Evolutionary conservation across 148 eudicot genomes (phyloP).

Genomic region (Amaranthus cruentus): DNA sequence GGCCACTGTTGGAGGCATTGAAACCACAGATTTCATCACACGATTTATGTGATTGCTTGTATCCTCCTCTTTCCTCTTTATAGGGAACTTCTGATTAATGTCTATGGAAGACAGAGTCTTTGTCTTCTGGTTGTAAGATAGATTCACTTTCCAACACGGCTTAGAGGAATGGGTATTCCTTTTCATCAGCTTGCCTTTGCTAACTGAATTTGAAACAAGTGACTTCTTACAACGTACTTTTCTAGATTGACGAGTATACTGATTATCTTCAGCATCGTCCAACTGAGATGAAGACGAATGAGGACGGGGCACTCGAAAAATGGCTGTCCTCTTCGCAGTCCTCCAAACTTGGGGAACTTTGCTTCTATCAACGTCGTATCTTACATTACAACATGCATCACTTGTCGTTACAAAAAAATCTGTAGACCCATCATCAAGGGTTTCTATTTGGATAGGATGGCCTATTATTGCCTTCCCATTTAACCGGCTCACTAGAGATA

Average conservation of each 20-base stretch:
- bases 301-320: slow-evolving; percentile 62
- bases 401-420: slow-evolving; percentile 38
- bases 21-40: slow-evolving; percentile 47
- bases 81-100: slow-evolving; percentile 40
- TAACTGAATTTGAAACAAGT: slow-evolving; percentile 25
- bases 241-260: slow-evolving; percentile 32
- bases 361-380: slow-evolving; percentile 27
- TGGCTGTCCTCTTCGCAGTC: slow-evolving; percentile 76
- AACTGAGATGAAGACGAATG: slow-evolving; percentile 33
- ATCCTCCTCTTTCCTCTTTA: slow-evolving; percentile 26
- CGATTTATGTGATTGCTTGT: slow-evolving; percentile 39
- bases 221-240: slow-evolving; percentile 32
- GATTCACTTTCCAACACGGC: slow-evolving; percentile 40
- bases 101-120: slow-evolving; percentile 66
- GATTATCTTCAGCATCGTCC: slow-evolving; percentile 37
- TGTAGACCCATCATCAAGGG: slow-evolving; percentile 65
- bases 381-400: slow-evolving; percentile 27
- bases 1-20: slow-evolving; percentile 59
- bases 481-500: slow-evolving; percentile 83
- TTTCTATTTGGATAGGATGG: slow-evolving; percentile 84
- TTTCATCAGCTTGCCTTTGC: slow-evolving; percentile 22
- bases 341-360: slow-evolving; percentile 56
- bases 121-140: slow-evolving; percentile 59
- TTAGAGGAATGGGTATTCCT: slow-evolving; percentile 26
- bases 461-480: slow-evolving; percentile 94